These are phyloP conservation scores for Cutaneotrichosporon sp. DNA, from an alignment of 1,284 basidiomycete species.

Conservation along the genomic window DNA sequence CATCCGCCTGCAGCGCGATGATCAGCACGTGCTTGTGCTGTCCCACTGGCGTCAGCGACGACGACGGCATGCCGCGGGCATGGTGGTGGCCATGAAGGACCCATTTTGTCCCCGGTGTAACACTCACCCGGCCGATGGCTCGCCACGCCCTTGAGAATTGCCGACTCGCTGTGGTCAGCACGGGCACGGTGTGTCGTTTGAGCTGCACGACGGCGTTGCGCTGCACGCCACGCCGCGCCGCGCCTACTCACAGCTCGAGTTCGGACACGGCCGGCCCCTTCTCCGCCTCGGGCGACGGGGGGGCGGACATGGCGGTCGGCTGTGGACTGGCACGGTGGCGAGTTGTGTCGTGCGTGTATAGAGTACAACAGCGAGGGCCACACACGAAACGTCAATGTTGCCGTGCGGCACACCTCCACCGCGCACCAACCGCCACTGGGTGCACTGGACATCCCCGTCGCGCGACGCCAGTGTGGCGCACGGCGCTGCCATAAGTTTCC, in stretches of 20 bases:
- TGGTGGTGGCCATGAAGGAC: no score
- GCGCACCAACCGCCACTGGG: background rate
- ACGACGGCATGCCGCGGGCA: background rate
- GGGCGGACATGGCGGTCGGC: background rate
- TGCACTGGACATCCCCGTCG: no score
- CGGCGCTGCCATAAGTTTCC: background rate
- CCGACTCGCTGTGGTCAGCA: slow-evolving; percentile 28
- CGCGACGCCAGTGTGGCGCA: no score
- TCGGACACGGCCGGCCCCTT: slow-evolving; percentile 17
- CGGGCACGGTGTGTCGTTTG: no score
- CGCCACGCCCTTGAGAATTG: slow-evolving; percentile 29
- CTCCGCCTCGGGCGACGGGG: slow-evolving; percentile 7
- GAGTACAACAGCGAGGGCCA: background rate
- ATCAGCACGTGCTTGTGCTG: slow-evolving; percentile 36
- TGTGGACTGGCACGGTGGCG: background rate
- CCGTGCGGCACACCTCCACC: no score
- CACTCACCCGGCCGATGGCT: slow-evolving; percentile 27
- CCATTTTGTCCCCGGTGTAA: no score
- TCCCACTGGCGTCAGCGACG: slow-evolving; percentile 25
- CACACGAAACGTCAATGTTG: background rate
- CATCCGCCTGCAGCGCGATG: slow-evolving; percentile 32
- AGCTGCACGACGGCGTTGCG: background rate
- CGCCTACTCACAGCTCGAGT: slow-evolving; percentile 19
- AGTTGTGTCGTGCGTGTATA: background rate
- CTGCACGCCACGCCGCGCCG: background rate